Base-by-base conservation (phyloP, 2,329 filamentous ascomycete species). In the Mycosphaerella arachidis region DNA sequence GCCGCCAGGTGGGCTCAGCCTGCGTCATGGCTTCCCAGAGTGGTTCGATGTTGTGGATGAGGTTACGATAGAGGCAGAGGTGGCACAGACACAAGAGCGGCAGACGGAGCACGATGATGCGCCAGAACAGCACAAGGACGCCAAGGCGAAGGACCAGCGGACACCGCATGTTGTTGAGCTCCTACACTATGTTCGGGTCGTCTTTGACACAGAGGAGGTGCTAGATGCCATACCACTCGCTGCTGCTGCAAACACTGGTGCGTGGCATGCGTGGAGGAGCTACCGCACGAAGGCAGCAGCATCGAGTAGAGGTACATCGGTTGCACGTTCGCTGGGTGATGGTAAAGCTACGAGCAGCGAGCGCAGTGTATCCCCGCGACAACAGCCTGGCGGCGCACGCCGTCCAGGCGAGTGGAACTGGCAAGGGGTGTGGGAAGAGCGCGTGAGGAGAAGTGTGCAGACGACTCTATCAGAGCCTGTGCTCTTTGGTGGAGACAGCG, bases 381-480 rank as follows among this genome's bases (percentile, higher is more conserved):
- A 68, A 67, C 73, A 66, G 61, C 72, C 73, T 13, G 73, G 73
- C n/a, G 73, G 71, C 72, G 84, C 76, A 61, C 78, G 86, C 61
- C 80, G 83, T 53, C 91, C 91, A 0, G 90, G 89, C 6, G 89
- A 96, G 68, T 97, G 93, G 93, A 96, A 96, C 71, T 97, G 93
- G 93, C 91, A 96, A 70, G 92, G 93, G 0, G 93, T 97, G 0
- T 99, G 93, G 93, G 90, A 95, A 72, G 88, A 92, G 65, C 84
- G 93, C 57, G 92, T 96, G 0, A 87, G 85, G 74, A 90, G 88
- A 73, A 89, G 89, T 18, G 84, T 97, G 48, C 84, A 87, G 54
- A 82, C 84, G 9, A 96, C 91, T 70, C 77, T 91, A 53, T 90
- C 90, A 0, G 93, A 97, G 66, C 79, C 86, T 1, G 86, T 91